These are phyloP conservation scores for Tuber indicum DNA, from an alignment of 495 filamentous ascomycete genomes.

Conservation along the genomic window DNA sequence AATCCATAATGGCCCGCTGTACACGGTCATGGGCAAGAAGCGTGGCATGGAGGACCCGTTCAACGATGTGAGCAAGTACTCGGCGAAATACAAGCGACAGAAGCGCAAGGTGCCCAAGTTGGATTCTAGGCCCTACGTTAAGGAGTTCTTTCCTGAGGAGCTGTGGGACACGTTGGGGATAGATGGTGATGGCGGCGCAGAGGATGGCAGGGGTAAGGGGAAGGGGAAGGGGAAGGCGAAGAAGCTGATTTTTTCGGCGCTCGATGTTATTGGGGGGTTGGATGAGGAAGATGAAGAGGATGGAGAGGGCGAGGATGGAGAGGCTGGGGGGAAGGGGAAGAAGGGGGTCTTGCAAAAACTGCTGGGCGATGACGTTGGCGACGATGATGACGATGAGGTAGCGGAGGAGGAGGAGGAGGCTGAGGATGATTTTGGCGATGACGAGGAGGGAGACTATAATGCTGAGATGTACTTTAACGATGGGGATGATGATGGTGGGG, in stretches of 20 bases:
- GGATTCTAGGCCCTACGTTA: constrained; percentile 40
- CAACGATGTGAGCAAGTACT: constrained; percentile 38
- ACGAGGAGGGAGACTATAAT: constrained; percentile 42
- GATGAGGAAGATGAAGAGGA: constrained; percentile 23
- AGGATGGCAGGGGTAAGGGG: constrained; percentile 7
- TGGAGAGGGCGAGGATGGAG: constrained; percentile 27
- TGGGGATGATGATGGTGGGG: constrained; percentile 37
- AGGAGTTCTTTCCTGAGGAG: constrained; percentile 39
- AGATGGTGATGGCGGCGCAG: constrained; percentile 15
- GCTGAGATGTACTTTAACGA: constrained; percentile 41
- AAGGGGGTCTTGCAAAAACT: constrained; percentile 25
- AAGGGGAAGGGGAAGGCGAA: constrained; percentile 38
- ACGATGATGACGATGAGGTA: constrained; percentile 23
- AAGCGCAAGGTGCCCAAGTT: constrained; percentile 36
- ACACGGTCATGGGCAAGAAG: constrained; percentile 37
- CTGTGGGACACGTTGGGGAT: constrained; percentile 35
- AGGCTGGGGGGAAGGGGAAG: constrained; percentile 32
- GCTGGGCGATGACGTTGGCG: constrained; percentile 25
- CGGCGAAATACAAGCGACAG: constrained; percentile 35
- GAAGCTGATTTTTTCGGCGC: constrained; percentile 30
- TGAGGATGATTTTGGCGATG: constrained; percentile 39
- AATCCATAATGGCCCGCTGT: constrained; percentile 40
- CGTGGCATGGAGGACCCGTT: constrained; percentile 41
- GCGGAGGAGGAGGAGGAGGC: constrained; percentile 33
- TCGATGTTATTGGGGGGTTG: constrained; percentile 33